Evolutionary conservation across 345 rosid species (phyloP).

Genomic region (Erodium maritimum): DNA sequence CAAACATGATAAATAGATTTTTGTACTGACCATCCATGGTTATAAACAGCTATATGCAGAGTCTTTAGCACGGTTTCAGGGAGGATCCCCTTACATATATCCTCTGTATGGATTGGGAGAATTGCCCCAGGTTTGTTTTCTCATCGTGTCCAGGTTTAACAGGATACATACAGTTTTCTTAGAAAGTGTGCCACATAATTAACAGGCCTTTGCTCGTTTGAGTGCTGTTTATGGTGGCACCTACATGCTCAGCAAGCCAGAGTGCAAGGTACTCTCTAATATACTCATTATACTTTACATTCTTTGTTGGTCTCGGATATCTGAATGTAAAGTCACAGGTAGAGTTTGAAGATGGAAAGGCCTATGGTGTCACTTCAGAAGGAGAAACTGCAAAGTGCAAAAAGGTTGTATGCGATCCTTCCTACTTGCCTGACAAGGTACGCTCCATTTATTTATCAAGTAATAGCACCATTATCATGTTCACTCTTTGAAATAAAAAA

Average conservation of each 20-base stretch:
- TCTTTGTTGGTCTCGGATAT: neutral
- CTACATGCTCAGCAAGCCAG: conserved; percentile 96
- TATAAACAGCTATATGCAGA: conserved; percentile 63
- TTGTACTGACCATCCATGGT: neutral
- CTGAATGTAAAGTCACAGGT: conserved; percentile 30
- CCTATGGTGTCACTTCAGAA: conserved; percentile 62
- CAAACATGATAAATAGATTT: neutral
- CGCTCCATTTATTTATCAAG: neutral
- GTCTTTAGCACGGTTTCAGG: conserved; percentile 85
- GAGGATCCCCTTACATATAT: conserved; percentile 87
- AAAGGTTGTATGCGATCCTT: conserved; percentile 84
- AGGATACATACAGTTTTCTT: neutral
- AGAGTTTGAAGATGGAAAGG: conserved; percentile 75
- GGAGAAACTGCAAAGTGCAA: conserved; percentile 95
- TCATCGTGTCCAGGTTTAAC: neutral
- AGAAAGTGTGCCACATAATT: neutral
- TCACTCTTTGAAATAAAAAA: neutral
- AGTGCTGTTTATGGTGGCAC: conserved; percentile 96
- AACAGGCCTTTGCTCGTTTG: conserved; percentile 80
- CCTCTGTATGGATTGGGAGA: conserved; percentile 89
- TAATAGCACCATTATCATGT: neutral
- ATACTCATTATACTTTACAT: neutral
- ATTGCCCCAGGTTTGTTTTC: conserved; percentile 62
- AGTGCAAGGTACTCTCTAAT: conserved; percentile 77
- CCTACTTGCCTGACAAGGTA: conserved; percentile 78